Evolutionary conservation across 768 basidiomycete genomes (phyloP), one percentile per base, ranked within the genome.

Genomic region (Suillus cothurnatus): DNA sequence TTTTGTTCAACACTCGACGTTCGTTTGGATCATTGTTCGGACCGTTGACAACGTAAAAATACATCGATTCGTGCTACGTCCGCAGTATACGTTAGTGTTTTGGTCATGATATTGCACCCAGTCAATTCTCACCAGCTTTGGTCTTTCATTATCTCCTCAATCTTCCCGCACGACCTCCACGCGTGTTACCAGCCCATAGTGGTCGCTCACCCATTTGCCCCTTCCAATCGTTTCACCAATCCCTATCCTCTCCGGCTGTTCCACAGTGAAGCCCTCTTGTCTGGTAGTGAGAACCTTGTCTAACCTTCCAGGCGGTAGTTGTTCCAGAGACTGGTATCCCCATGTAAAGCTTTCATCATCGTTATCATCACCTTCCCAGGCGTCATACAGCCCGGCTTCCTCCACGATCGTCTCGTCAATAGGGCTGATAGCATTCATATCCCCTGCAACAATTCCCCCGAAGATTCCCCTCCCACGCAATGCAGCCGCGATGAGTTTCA

Each of bases 271-370:
- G 7, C 81, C 82, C 57, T 80, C 78, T 17, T 81, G 78, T 9
- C 83, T 74, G 38, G 85, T 75, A 70, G 86, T 91, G 55, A 91
- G 74, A 15, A 93, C 76, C 72, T 87, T 91, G 78, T 93, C 91
- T 68, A 92, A 72, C 62, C 91, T 77, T 4, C 77, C 84, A 1
- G 84, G 71, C 0, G 89, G 86, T 69, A 71, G 85, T 34, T 79
- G 72, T 31, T 50, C 59, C 23, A 62, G 68, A 14, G 87, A 84
- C 72, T 91, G 90, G 66, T 84, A 84, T 6, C 91, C 91, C 91
- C 91, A 93, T 0, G 91, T 93, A 65, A 79, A 77, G 9, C 86
- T 86, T 0, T 74, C 71, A 23, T 81, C 71, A 21, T 81, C 77
- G 28, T 83, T 82, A 1, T 79, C 74, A 39, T 83, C 79, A 2